phyloP scores from a whole-genome alignment of 2,329 filamentous ascomycete genomes.

The Pseudogymnoascus sp. region DNA sequence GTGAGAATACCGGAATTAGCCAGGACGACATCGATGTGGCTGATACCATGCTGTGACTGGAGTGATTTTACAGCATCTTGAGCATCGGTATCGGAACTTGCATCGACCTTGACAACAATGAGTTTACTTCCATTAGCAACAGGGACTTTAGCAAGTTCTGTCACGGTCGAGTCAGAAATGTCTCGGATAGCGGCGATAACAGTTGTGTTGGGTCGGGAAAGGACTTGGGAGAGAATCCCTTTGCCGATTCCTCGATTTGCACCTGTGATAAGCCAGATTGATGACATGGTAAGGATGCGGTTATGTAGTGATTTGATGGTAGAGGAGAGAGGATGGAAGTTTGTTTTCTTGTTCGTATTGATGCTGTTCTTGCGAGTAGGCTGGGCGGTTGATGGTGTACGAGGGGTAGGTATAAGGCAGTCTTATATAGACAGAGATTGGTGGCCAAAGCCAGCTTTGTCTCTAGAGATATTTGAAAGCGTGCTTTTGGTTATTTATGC shows the following conservation, averaged over 20 bases:
- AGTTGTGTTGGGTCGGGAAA: constrained; percentile 30
- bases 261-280: too few species aligned
- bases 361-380: too few species aligned
- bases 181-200: constrained; percentile 35
- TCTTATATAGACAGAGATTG: too few species aligned
- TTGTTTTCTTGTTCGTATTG: too few species aligned
- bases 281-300: too few species aligned
- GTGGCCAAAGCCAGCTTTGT: too few species aligned
- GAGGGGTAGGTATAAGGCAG: too few species aligned
- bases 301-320: too few species aligned
- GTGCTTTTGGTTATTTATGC: too few species aligned
- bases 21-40: constrained; percentile 41
- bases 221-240: constrained; percentile 28
- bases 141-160: constrained; percentile 23
- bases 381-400: too few species aligned
- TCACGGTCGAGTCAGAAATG: constrained; percentile 16
- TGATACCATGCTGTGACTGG: constrained; percentile 29
- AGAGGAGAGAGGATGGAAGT: too few species aligned
- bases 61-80: constrained; percentile 29
- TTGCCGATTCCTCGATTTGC: constrained; percentile 26
- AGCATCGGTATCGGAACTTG: constrained; percentile 28
- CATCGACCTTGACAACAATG: constrained; percentile 37
- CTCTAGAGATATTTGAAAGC: too few species aligned
- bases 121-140: constrained; percentile 26
- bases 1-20: constrained; percentile 42